phyloP scores from a whole-genome alignment of 1,284 basidiomycete species.

The Ganoderma lingzhi region DNA sequence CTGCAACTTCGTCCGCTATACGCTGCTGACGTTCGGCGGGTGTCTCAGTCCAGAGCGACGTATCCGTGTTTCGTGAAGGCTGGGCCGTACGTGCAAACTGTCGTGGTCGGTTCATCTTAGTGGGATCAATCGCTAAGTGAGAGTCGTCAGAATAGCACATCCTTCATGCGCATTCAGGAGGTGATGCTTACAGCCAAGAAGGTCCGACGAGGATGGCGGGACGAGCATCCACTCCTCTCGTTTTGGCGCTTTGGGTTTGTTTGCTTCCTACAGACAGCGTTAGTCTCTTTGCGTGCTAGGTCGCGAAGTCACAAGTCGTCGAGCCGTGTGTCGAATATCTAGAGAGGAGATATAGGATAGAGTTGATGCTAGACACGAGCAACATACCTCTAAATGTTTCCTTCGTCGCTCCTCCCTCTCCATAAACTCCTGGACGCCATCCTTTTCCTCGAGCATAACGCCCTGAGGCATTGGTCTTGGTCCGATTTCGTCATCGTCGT shows the following conservation, averaged over 20 bases:
- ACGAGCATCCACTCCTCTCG: slow-evolving; percentile 97
- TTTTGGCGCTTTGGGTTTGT: slow-evolving; percentile 76
- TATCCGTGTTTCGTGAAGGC: slow-evolving; percentile 55
- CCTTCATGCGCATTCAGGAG: not conserved
- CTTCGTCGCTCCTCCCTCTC: slow-evolving; percentile 82
- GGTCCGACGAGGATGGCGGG: slow-evolving; percentile 81
- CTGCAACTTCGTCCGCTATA: slow-evolving; percentile 85
- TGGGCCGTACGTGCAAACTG: slow-evolving; percentile 78
- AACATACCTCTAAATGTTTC: slow-evolving; percentile 67
- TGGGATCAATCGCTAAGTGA: slow-evolving; percentile 68
- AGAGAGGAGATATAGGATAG: not conserved
- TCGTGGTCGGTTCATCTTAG: slow-evolving; percentile 69
- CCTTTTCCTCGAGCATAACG: slow-evolving; percentile 48
- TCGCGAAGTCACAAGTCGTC: not conserved
- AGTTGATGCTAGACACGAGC: not conserved
- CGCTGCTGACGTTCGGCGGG: slow-evolving; percentile 88
- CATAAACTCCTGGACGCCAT: slow-evolving; percentile 80
- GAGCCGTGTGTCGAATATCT: not conserved
- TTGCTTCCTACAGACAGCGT: slow-evolving; percentile 59
- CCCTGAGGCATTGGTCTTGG: slow-evolving; percentile 71
- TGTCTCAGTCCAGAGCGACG: slow-evolving; percentile 92
- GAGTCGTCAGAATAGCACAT: not conserved
- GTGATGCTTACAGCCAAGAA: slow-evolving; percentile 69
- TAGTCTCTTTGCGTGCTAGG: not conserved
- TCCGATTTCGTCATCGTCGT: slow-evolving; percentile 79